Conservation (phyloP, 2,329 filamentous ascomycete species). For the Aspergillus fijiensis region DNA sequence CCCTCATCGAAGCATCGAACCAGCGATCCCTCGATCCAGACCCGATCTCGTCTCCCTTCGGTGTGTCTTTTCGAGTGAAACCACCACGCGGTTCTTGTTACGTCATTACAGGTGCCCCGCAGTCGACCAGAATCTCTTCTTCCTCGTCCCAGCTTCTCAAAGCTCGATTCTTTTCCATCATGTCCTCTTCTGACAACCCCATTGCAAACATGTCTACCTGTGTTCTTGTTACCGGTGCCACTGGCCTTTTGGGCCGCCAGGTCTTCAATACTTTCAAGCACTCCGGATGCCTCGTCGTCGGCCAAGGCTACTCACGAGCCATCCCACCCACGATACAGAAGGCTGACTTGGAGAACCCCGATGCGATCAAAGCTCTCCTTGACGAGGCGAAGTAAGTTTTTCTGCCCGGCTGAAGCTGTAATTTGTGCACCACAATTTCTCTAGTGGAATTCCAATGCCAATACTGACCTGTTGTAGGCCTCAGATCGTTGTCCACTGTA, state of each 20-base stretch:
- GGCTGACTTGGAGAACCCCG: constrained; percentile 50
- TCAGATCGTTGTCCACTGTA: constrained; percentile 78
- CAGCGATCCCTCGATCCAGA: not conserved
- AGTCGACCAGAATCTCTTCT: constrained; percentile 4
- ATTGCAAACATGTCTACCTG: constrained; percentile 45
- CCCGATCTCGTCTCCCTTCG: not conserved
- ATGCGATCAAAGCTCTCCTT: constrained; percentile 48
- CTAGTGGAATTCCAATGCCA: constrained; percentile 3
- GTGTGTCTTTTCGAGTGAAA: not conserved
- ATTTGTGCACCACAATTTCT: not conserved
- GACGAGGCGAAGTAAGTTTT: constrained; percentile 53
- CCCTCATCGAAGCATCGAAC: not conserved
- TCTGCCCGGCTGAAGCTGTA: not conserved
- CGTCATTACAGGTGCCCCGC: constrained; percentile 19
- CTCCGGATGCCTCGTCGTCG: constrained; percentile 67
- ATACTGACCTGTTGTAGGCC: constrained; percentile 52
- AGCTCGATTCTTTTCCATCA: constrained; percentile 7
- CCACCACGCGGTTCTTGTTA: constrained; percentile 12
- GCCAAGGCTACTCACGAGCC: constrained; percentile 72
- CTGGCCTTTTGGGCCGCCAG: constrained; percentile 77
- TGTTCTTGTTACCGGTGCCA: constrained; percentile 79
- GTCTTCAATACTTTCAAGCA: constrained; percentile 69
- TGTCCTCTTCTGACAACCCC: constrained; percentile 4
- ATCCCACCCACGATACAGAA: constrained; percentile 66
- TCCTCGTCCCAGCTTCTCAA: constrained; percentile 3